Percentiles rank a stretch among this genome's conserved stretches.
Evolutionary conservation across 805 yeast genomes (phyloP).

Genomic region (Debaryomyces maramus): DNA sequence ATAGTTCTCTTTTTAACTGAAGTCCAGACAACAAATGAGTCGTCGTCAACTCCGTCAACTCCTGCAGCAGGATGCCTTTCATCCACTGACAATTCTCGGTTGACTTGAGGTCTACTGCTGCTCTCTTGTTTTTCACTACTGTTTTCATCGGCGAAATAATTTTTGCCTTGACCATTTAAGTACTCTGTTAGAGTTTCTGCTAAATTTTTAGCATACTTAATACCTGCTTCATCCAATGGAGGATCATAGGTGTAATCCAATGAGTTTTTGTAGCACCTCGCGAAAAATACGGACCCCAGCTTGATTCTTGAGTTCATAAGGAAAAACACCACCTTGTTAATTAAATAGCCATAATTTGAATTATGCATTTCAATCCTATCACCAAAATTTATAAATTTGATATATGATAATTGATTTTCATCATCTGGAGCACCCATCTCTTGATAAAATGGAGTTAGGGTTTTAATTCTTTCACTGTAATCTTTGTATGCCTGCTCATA

Average conservation of each 20-base stretch:
- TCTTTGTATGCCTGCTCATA: conserved; percentile 72
- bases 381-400: conserved; percentile 89
- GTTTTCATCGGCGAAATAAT: conserved; percentile 20
- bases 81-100: conserved; percentile 27
- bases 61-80: conserved; percentile 46
- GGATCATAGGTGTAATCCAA: conserved; percentile 74
- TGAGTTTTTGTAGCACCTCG: conserved; percentile 66
- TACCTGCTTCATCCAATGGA: conserved; percentile 73
- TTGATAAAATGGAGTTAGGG: conserved; percentile 69
- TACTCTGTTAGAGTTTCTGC: conserved; percentile 53
- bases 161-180: conserved; percentile 35
- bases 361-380: conserved; percentile 77
- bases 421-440: conserved; percentile 57
- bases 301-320: conserved; percentile 88
- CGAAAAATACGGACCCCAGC: conserved; percentile 88
- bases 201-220: conserved; percentile 62
- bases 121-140: neutral
- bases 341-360: conserved; percentile 82
- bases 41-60: conserved; percentile 58
- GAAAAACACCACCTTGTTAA: conserved; percentile 88
- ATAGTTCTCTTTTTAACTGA: conserved; percentile 84
- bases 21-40: conserved; percentile 87
- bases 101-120: conserved; percentile 4
- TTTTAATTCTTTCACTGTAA: conserved; percentile 68
- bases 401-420: conserved; percentile 55